Evolutionary conservation across 805 yeast genomes (phyloP).

Genomic region (Barnettozyma siamensis): DNA sequence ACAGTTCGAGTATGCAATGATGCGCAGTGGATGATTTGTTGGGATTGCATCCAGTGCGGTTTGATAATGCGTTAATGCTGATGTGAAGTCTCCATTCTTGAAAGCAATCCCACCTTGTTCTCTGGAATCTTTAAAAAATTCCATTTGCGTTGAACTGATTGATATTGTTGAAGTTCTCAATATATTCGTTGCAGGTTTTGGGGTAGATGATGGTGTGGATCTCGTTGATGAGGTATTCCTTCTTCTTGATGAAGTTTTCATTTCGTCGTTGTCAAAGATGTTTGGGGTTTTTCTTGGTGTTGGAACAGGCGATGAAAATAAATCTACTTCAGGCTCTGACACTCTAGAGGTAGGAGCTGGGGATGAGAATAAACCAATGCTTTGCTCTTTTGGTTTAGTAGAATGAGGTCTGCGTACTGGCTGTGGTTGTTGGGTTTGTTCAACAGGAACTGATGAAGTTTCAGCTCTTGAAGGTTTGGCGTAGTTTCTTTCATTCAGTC

Average conservation of each 20-base stretch:
- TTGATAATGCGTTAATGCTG: conserved; percentile 57
- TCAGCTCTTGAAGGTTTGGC: conserved; percentile 4
- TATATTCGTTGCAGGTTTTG: conserved; percentile 1
- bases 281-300: background rate
- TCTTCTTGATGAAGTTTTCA: conserved; percentile 24
- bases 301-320: conserved; percentile 11
- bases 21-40: conserved; percentile 51
- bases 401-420: conserved; percentile 12
- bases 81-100: conserved; percentile 75
- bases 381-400: conserved; percentile 5
- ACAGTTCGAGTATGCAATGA: conserved; percentile 71
- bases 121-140: conserved; percentile 42
- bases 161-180: conserved; percentile 3
- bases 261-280: conserved; percentile 8
- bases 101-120: conserved; percentile 57
- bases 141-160: conserved; percentile 20
- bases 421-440: conserved; percentile 5
- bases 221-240: conserved; percentile 6
- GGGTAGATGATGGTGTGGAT: conserved; percentile 2
- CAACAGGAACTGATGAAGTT: conserved; percentile 7
- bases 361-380: conserved; percentile 19
- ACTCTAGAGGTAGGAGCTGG: conserved; percentile 5
- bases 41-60: conserved; percentile 57
- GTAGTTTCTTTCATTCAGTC: conserved; percentile 3
- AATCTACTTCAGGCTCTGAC: conserved; percentile 9